These are phyloP conservation scores for Telopea speciosissima DNA, from an alignment of 177 flowering plant genomes.

Conservation along the genomic window DNA sequence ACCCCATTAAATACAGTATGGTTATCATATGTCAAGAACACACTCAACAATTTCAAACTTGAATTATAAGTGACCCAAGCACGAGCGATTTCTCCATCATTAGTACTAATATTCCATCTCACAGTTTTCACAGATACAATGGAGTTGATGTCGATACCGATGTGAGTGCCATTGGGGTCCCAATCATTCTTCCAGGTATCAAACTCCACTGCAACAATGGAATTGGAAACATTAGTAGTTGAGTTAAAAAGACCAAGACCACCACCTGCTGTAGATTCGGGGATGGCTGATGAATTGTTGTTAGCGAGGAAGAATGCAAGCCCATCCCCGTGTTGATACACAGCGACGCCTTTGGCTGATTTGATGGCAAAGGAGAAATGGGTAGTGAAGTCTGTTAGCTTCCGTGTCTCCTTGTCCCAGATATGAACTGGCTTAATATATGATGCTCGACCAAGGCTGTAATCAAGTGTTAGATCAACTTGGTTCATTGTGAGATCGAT, in stretches of 20 bases:
- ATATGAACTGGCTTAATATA: not conserved
- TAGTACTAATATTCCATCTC: no score
- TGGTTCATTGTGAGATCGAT: not conserved
- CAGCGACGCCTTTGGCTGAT: not conserved
- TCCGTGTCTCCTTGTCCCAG: not conserved
- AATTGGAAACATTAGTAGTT: no score
- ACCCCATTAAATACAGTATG: no score
- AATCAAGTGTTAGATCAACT: not conserved
- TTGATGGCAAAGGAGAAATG: not conserved
- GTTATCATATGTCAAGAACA: no score
- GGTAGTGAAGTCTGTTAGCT: not conserved
- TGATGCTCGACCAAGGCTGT: not conserved
- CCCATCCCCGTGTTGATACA: not conserved
- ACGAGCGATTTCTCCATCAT: no score
- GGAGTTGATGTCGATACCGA: no score
- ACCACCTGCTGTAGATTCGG: not conserved
- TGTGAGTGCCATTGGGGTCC: no score
- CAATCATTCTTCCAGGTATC: no score
- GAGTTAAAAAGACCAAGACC: not conserved
- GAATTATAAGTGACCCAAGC: no score
- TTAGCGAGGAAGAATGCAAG: no score
- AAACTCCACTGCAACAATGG: not conserved
- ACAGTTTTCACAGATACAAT: no score
- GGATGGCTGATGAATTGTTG: not conserved
- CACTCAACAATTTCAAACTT: no score